Percentiles rank a stretch among this genome's conserved stretches.
These are phyloP conservation scores for Volvox africanus DNA, from an alignment of 139 green algal species.

Conservation along the genomic window DNA sequence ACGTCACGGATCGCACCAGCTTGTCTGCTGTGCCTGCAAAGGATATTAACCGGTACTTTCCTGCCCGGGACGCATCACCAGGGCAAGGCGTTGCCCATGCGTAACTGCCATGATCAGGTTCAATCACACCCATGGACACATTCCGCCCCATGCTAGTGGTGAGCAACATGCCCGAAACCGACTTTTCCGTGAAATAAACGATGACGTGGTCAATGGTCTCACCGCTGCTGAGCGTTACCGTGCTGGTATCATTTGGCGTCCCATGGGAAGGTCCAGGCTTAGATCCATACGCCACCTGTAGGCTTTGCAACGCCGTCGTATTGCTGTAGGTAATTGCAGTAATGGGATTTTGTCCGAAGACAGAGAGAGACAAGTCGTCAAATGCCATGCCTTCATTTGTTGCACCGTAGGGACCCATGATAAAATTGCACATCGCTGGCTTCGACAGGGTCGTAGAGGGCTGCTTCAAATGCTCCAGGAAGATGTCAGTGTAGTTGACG, in stretches of 20 bases:
- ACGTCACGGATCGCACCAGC: background rate
- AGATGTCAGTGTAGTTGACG: constrained; percentile 16
- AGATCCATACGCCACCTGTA: background rate
- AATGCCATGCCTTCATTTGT: background rate
- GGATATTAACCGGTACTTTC: background rate
- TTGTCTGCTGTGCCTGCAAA: constrained; percentile 12
- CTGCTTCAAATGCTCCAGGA: background rate
- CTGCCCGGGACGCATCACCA: background rate
- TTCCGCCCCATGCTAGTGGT: background rate
- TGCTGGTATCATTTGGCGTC: no score
- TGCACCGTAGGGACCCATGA: constrained; percentile 20
- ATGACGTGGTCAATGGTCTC: background rate
- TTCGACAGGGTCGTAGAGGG: background rate
- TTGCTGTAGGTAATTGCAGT: background rate
- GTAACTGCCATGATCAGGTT: background rate
- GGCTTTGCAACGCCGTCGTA: background rate
- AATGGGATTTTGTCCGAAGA: background rate
- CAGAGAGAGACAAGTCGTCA: background rate
- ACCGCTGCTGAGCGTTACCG: background rate
- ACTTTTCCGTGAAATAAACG: background rate
- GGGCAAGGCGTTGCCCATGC: constrained; percentile 10
- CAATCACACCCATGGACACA: background rate
- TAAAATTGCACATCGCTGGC: constrained; percentile 1
- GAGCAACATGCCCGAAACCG: background rate
- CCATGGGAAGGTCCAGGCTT: background rate